phyloP scores from a whole-genome alignment of 2,329 filamentous ascomycete genomes.

The Nothopassalora personata region DNA sequence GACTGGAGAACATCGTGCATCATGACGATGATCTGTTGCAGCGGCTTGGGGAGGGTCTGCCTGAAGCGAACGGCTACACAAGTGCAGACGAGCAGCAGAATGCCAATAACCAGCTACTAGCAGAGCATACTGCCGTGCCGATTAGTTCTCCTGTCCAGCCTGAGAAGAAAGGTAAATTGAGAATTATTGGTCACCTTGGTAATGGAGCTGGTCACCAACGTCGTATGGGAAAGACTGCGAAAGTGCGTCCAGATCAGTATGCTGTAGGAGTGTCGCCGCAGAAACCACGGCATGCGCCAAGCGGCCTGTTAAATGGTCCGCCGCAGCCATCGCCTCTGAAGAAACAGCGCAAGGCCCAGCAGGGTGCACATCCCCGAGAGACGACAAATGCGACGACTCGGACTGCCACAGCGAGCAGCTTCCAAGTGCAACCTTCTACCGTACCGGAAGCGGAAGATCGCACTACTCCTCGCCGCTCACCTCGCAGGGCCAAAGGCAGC shows the following conservation, averaged over 20 bases:
- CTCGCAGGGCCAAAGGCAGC: neutral
- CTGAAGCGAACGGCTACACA: neutral
- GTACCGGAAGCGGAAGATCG: neutral
- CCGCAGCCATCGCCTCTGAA: neutral
- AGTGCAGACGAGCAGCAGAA: neutral
- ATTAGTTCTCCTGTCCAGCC: neutral
- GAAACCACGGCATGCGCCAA: neutral
- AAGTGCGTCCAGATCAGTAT: constrained; percentile 5
- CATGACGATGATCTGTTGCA: neutral
- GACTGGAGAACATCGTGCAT: neutral
- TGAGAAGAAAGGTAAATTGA: neutral
- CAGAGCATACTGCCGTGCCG: neutral
- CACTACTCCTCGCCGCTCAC: neutral
- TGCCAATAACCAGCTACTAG: neutral
- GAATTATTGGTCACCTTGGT: neutral
- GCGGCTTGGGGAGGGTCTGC: neutral
- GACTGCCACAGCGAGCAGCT: neutral
- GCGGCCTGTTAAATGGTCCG: neutral
- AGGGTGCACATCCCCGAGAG: neutral
- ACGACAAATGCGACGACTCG: neutral
- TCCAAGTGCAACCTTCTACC: neutral
- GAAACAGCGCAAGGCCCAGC: neutral
- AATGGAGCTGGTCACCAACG: neutral
- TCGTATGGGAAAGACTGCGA: neutral
- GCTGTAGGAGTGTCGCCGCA: neutral